Percentiles rank a stretch among this genome's conserved stretches.
Evolutionary conservation across 805 yeast genomes (phyloP).

Genomic region (Ogataea thermomethanolica): DNA sequence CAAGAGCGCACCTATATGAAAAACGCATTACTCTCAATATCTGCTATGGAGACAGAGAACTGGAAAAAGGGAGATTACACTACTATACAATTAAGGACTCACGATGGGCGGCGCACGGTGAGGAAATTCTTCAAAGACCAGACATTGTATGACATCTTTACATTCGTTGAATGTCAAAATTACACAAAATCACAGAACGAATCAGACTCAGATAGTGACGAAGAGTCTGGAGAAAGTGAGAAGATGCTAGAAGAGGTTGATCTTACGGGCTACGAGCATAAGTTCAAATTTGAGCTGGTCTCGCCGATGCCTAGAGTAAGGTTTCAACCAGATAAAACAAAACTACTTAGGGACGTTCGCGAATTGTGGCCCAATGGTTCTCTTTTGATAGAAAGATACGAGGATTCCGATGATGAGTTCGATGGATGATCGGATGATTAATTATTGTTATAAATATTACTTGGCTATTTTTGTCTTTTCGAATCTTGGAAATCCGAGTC

Average conservation of each 20-base stretch:
- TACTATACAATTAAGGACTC: slow-evolving; percentile 51
- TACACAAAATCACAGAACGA: slow-evolving; percentile 13
- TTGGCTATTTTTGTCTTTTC: slow-evolving; percentile 22
- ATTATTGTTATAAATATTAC: slow-evolving; percentile 1
- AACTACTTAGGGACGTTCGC: slow-evolving; percentile 23
- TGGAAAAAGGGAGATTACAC: slow-evolving; percentile 33
- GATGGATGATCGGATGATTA: slow-evolving; percentile 6
- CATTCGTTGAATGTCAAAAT: slow-evolving; percentile 44
- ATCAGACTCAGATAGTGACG: slow-evolving; percentile 12
- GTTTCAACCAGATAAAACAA: slow-evolving; percentile 22
- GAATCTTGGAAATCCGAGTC: slow-evolving; percentile 15
- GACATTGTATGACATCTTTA: slow-evolving; percentile 46
- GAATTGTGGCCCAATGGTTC: slow-evolving; percentile 40
- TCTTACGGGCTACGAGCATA: slow-evolving; percentile 16
- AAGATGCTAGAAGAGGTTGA: slow-evolving; percentile 8
- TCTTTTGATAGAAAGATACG: slow-evolving; percentile 29
- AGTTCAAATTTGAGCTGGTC: slow-evolving; percentile 33
- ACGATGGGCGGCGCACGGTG: slow-evolving; percentile 49
- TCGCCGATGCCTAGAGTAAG: slow-evolving; percentile 36
- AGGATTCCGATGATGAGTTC: slow-evolving; percentile 21
- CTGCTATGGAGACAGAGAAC: slow-evolving; percentile 6
- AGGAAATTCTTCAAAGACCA: slow-evolving; percentile 40
- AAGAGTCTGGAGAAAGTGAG: slow-evolving; percentile 8
- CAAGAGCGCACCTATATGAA: slow-evolving; percentile 25
- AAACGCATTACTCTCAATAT: slow-evolving; percentile 9